Evolutionary conservation across 139 green algal genomes (phyloP).

Genomic region (Chlorella sp.): DNA sequence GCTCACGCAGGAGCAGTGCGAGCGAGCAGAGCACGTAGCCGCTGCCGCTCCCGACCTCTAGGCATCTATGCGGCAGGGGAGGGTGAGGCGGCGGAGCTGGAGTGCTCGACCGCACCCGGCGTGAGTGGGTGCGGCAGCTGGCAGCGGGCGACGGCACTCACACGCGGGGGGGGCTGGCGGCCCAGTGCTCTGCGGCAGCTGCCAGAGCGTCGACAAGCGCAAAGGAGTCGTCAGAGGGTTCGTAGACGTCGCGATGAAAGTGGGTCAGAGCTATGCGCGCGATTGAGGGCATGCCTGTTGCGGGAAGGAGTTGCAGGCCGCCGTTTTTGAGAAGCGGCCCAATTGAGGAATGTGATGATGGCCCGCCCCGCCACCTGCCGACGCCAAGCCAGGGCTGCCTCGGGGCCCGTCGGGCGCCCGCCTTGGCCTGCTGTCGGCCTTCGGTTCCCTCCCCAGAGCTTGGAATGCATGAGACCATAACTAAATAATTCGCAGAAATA

Average conservation of each 20-base stretch:
- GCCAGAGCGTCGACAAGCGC: conserved; percentile 67
- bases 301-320: no score
- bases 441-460: no score
- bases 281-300: no score
- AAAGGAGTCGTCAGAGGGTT: conserved; percentile 83
- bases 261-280: conserved; percentile 38
- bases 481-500: no score
- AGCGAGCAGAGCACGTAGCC: conserved; percentile 85
- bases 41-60: conserved; percentile 86
- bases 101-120: background rate
- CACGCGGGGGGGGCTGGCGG: background rate
- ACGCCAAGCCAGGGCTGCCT: no score
- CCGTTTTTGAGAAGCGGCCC: no score
- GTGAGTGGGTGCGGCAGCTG: background rate
- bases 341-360: no score
- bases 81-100: background rate
- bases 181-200: background rate
- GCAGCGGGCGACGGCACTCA: conserved; percentile 8
- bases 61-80: conserved; percentile 34
- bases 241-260: conserved; percentile 68
- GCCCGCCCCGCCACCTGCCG: no score
- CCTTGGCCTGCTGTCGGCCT: no score
- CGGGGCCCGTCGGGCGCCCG: no score
- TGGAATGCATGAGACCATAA: no score
- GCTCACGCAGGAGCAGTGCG: conserved; percentile 55